Base-by-base conservation (phyloP, 1,284 basidiomycete species). In the Boletus holoroseus region DNA sequence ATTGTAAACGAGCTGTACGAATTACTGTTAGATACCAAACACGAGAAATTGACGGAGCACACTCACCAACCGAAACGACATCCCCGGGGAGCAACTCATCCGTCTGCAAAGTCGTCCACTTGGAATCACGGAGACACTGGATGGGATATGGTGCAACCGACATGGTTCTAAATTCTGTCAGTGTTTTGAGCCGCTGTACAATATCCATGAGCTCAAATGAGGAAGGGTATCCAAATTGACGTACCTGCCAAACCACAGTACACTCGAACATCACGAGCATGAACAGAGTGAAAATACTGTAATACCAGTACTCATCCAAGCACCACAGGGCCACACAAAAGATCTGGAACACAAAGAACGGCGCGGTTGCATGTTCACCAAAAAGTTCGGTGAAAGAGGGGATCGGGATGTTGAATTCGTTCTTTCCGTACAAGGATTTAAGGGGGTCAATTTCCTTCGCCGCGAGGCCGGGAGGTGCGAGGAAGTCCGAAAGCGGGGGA, bases 231-330 rank as follows among this genome's bases (percentile, higher is more conserved):
- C 28, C 15, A 7, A 22, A 34, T 52, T 1, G 36, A 69, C 82
- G 50, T 58, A 88, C 90, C 83, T 96, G 94, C 82, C 88, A 97
- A 20, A 97, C 94, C 34, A 94, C 92, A 1, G 94, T 97, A 71
- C 93, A 96, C 72, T 97, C 94, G 64, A 97, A 97, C 55, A 95
- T 87, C 47, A 97, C 73, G 44, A 97, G 76, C 94, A 97, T 97
- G 79, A 97, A 96, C 30, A 94, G 77, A 1, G 94, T 97, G 74
- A 97, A 97, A 38, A 97, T 71, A 56, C 88, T 91, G 76, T 95
- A 97, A 68, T 95, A 96, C 93, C 93, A 96, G 70, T 96, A 97
- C 69, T 96, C 94, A 65, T 97, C 94, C 62, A 97, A 71, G 66
- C 88, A 92, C 94, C 94, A 97, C 13, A 97, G 74, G 0, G 90